phyloP scores from a whole-genome alignment of 305 asterid species.

The Solanum hybrid region DNA sequence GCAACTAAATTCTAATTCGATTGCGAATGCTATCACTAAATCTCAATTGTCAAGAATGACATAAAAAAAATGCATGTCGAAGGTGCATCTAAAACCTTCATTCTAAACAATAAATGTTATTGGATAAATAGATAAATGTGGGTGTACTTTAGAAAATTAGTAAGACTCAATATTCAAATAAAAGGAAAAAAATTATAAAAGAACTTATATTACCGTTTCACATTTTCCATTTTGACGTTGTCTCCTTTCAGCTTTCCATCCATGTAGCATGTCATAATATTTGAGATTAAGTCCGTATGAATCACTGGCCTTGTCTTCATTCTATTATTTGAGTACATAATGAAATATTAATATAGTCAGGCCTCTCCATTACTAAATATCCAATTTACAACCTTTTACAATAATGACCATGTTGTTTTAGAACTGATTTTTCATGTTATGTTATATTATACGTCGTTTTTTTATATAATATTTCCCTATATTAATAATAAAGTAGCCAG shows the following conservation, averaged over 20 bases:
- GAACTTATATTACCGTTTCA: background rate
- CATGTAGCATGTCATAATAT: background rate
- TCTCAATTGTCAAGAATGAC: too few relatives aligned
- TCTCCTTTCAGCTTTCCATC: background rate
- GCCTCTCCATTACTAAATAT: background rate
- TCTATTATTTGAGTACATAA: background rate
- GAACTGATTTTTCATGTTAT: background rate
- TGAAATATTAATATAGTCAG: background rate
- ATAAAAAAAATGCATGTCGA: background rate
- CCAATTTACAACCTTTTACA: too few relatives aligned
- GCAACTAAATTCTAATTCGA: too few relatives aligned
- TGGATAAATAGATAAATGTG: too few relatives aligned
- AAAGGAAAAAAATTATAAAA: too few relatives aligned
- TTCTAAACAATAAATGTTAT: background rate
- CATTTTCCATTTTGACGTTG: background rate
- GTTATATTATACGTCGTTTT: too few relatives aligned
- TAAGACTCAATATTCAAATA: too few relatives aligned
- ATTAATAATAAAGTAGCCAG: too few relatives aligned
- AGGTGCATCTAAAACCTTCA: background rate
- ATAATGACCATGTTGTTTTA: too few relatives aligned
- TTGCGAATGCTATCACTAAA: too few relatives aligned
- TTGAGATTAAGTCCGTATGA: background rate
- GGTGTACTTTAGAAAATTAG: too few relatives aligned
- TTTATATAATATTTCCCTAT: too few relatives aligned
- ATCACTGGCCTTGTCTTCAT: background rate